These are phyloP conservation scores for Pseudogymnoascus sp. DNA, from an alignment of 2,329 filamentous ascomycete species.

Conservation along the genomic window DNA sequence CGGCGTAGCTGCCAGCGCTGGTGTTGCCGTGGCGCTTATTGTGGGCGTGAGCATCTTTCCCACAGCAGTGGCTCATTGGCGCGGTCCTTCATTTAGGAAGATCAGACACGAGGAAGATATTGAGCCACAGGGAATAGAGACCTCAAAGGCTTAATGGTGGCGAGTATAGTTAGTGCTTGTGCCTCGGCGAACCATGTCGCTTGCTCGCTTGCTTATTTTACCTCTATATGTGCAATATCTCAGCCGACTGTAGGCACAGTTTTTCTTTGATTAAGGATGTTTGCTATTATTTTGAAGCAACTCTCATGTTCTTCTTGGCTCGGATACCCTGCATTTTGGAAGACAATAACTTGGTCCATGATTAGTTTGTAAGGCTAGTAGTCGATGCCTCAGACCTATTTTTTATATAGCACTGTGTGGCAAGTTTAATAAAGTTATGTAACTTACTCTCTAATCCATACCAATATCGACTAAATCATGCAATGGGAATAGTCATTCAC, in stretches of 20 bases:
- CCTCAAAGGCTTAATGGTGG: not conserved
- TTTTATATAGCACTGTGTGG: not conserved
- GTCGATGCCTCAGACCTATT: not conserved
- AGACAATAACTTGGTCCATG: not conserved
- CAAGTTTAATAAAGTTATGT: too few relatives aligned
- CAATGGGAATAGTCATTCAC: not conserved
- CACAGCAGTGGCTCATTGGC: slow-evolving; percentile 28
- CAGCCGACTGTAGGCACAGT: not conserved
- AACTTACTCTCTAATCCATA: not conserved
- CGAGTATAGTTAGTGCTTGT: not conserved
- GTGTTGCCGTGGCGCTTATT: slow-evolving; percentile 33
- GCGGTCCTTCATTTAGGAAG: not conserved
- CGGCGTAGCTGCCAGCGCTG: slow-evolving; percentile 30
- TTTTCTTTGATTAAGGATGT: not conserved
- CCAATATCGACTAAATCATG: not conserved
- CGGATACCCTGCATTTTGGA: not conserved
- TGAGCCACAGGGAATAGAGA: not conserved
- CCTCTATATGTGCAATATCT: not conserved
- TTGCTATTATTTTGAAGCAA: not conserved
- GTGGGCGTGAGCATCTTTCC: slow-evolving; percentile 29
- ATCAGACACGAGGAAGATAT: not conserved
- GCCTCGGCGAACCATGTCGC: not conserved
- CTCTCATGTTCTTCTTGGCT: not conserved
- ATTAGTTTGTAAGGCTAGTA: not conserved
- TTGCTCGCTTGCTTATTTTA: not conserved